Percentiles rank a stretch among this genome's conserved stretches.
These are phyloP conservation scores for Nymphaea colorata DNA, from an alignment of 164 flowering plant genomes.

Conservation along the genomic window DNA sequence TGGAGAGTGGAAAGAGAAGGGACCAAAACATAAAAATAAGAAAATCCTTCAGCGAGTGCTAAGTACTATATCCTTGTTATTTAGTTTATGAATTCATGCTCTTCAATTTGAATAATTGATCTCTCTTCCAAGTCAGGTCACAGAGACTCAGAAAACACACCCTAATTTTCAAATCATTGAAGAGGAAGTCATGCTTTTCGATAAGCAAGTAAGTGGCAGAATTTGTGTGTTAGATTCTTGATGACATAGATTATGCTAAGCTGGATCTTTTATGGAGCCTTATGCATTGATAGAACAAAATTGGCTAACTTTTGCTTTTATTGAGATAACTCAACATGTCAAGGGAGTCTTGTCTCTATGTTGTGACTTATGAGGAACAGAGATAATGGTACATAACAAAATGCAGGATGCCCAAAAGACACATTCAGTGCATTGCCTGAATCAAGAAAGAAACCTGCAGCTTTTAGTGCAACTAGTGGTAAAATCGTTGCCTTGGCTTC, in stretches of 20 bases:
- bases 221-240: background rate
- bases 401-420: background rate
- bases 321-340: background rate
- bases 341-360: background rate
- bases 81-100: too few relatives aligned
- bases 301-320: background rate
- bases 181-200: background rate
- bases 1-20: too few relatives aligned
- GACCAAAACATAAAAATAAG: too few relatives aligned
- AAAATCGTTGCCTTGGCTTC: background rate
- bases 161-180: background rate
- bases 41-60: too few relatives aligned
- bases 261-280: background rate
- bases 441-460: background rate
- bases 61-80: too few relatives aligned
- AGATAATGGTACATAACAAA: background rate
- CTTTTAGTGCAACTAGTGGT: background rate
- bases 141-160: background rate
- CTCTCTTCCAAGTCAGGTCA: too few relatives aligned
- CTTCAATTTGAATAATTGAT: too few relatives aligned
- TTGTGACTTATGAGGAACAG: too few relatives aligned
- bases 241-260: background rate
- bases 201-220: background rate
- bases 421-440: background rate
- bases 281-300: background rate